These are phyloP conservation scores for Fomitopsis pulvina DNA, from an alignment of 768 basidiomycete genomes.

Conservation along the genomic window DNA sequence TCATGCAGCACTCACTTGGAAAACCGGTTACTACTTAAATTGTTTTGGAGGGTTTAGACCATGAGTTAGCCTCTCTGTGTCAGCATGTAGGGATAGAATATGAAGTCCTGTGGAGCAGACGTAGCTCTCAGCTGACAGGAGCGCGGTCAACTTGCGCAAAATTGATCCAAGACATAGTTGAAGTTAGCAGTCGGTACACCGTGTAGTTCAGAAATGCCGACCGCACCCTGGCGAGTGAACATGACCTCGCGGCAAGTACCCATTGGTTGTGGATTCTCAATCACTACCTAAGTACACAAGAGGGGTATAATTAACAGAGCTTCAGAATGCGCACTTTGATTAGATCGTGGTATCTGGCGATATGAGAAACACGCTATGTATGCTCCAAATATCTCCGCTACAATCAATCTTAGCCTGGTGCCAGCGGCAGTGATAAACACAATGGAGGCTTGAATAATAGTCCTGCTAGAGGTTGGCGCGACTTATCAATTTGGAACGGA, in stretches of 20 bases:
- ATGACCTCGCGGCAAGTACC: slow-evolving; percentile 19
- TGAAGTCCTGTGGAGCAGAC: slow-evolving; percentile 23
- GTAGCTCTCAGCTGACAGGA: not conserved
- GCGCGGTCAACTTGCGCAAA: not conserved
- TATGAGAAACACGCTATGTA: slow-evolving; percentile 55
- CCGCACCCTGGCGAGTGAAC: slow-evolving; percentile 25
- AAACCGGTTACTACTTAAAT: no score
- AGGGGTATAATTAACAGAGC: slow-evolving; percentile 20
- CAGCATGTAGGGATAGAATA: no score
- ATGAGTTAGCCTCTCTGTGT: no score
- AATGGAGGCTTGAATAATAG: not conserved
- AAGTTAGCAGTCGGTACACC: slow-evolving; percentile 35
- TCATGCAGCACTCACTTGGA: no score
- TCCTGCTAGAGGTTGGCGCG: slow-evolving; percentile 33
- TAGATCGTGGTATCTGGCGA: slow-evolving; percentile 52
- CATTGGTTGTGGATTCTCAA: slow-evolving; percentile 15
- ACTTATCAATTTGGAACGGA: slow-evolving; percentile 30
- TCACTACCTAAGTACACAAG: slow-evolving; percentile 29
- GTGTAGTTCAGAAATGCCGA: slow-evolving; percentile 48
- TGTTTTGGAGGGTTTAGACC: no score
- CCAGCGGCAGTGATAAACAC: slow-evolving; percentile 3
- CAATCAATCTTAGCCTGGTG: slow-evolving; percentile 59
- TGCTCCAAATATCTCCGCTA: slow-evolving; percentile 59
- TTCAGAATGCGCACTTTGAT: slow-evolving; percentile 31
- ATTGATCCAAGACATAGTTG: slow-evolving; percentile 48